A percentile compares a stretch with the other conserved stretches of the same genome.
These are phyloP conservation scores for Cymbidium sinense DNA, from an alignment of 106 monocot genomes.

Conservation along the genomic window DNA sequence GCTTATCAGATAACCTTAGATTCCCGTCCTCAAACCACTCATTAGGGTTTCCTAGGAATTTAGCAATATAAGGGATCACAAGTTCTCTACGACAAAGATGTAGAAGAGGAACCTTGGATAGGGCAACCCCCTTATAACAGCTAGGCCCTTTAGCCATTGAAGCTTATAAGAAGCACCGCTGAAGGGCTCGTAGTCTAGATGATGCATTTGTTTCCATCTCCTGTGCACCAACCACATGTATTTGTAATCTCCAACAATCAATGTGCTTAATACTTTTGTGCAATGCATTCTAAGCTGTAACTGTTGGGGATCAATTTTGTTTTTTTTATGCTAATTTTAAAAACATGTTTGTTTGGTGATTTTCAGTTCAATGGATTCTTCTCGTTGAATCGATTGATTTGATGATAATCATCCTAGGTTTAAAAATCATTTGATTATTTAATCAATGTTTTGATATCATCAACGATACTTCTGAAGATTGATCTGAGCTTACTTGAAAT, in stretches of 20 bases:
- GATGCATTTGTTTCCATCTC: constrained; percentile 63
- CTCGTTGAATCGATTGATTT: no score
- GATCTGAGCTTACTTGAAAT: no score
- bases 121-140: constrained; percentile 80
- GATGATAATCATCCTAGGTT: no score
- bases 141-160: constrained; percentile 59
- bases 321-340: no score
- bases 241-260: constrained; percentile 90
- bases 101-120: constrained; percentile 87
- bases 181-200: constrained; percentile 45
- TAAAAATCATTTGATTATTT: no score
- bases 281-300: constrained; percentile 93
- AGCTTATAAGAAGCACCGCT: constrained; percentile 56
- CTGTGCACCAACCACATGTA: constrained; percentile 86
- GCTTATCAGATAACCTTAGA: constrained; percentile 25
- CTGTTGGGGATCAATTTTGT: no score
- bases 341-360: no score
- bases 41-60: constrained; percentile 32
- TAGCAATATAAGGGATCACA: constrained; percentile 80
- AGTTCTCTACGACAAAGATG: constrained; percentile 88
- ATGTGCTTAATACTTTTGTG: constrained; percentile 85
- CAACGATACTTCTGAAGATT: no score
- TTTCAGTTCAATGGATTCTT: no score
- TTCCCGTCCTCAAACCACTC: constrained; percentile 28
- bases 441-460: no score